phyloP scores from a whole-genome alignment of 1,139 yeast genomes.

The Kluyveromyces marxianus region DNA sequence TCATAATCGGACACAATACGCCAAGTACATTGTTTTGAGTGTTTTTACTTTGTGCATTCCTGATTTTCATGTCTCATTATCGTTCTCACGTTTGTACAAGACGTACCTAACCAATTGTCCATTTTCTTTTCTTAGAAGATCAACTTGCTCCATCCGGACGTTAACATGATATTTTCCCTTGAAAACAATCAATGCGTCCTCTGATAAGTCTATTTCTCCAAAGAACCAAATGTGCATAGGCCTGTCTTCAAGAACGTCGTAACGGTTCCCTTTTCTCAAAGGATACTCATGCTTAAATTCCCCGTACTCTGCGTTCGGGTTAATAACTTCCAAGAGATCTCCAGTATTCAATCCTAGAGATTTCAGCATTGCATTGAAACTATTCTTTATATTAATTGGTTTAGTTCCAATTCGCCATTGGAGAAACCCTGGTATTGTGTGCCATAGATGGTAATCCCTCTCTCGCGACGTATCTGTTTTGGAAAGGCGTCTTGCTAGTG shows the following conservation, averaged over 20 bases:
- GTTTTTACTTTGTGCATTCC: not conserved
- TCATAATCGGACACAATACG: too few relatives aligned
- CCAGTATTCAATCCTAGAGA: constrained; percentile 19
- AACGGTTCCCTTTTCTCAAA: constrained; percentile 9
- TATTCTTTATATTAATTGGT: constrained; percentile 17
- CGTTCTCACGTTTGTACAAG: constrained; percentile 17
- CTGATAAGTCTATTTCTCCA: constrained; percentile 23
- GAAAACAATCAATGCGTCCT: constrained; percentile 20
- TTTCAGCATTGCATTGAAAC: constrained; percentile 13
- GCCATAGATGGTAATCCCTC: constrained; percentile 18
- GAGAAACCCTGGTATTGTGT: constrained; percentile 18
- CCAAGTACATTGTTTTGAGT: too few relatives aligned
- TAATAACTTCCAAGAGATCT: constrained; percentile 19
- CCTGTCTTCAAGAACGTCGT: constrained; percentile 18
- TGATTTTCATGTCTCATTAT: not conserved
- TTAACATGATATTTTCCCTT: constrained; percentile 28
- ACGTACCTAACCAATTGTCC: constrained; percentile 24
- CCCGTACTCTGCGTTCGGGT: constrained; percentile 23
- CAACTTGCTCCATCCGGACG: constrained; percentile 23
- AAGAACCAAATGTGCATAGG: constrained; percentile 26
- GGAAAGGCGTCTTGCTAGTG: constrained; percentile 4
- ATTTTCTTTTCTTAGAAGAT: constrained; percentile 22
- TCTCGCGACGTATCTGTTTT: not conserved
- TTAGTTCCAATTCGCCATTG: constrained; percentile 24
- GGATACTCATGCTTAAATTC: constrained; percentile 28